Evolutionary conservation across 805 yeast species (phyloP).

Genomic region (Yamadazyma philogaea): DNA sequence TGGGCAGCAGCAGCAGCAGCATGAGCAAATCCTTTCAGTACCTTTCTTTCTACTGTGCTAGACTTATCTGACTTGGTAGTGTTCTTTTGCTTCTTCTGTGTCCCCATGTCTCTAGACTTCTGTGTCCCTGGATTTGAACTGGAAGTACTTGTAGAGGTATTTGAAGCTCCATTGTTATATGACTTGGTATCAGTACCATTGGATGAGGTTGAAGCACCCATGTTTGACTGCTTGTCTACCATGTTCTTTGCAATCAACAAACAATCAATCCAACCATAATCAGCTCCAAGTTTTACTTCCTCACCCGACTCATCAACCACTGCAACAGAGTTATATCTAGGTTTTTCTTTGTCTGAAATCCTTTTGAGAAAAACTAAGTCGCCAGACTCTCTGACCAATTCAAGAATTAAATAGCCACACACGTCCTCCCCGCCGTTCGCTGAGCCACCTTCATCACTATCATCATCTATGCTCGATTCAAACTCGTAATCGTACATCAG

Average conservation of each 20-base stretch:
- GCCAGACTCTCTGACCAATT: slow-evolving; percentile 51
- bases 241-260: slow-evolving; percentile 63
- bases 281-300: slow-evolving; percentile 44
- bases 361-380: slow-evolving; percentile 53
- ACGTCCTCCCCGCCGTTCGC: slow-evolving; percentile 36
- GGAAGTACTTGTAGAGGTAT: not conserved
- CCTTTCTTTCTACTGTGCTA: slow-evolving; percentile 1
- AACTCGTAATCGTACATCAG: slow-evolving; percentile 82
- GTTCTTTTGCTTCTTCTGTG: not conserved
- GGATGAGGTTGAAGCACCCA: not conserved
- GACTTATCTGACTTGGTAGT: not conserved
- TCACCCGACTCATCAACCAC: slow-evolving; percentile 30
- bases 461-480: slow-evolving; percentile 31
- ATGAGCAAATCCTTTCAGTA: slow-evolving; percentile 36
- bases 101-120: not conserved
- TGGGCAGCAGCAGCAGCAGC: slow-evolving; percentile 48
- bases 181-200: not conserved
- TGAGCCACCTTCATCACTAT: slow-evolving; percentile 19
- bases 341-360: slow-evolving; percentile 37
- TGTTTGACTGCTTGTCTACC: slow-evolving; percentile 22
- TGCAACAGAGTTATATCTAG: slow-evolving; percentile 20
- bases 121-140: not conserved
- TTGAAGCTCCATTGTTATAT: not conserved
- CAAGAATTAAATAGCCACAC: slow-evolving; percentile 64
- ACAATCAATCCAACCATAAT: slow-evolving; percentile 67